Conservation (phyloP, 2,329 filamentous ascomycete genomes). For the Beauveria varroae region DNA sequence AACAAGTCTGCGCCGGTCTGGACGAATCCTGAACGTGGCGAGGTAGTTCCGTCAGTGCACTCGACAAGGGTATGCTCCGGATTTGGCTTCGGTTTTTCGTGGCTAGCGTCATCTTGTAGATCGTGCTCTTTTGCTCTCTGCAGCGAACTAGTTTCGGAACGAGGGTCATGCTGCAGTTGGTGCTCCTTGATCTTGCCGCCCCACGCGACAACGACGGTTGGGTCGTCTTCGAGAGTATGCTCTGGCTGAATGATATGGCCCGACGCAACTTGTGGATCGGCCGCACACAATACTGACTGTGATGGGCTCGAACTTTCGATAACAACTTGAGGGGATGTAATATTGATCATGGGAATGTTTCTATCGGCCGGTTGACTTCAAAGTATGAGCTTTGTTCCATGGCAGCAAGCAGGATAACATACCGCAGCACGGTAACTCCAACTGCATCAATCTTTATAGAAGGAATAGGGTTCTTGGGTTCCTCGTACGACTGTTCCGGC, state of each 20-base stretch:
- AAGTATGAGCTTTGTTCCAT: not conserved
- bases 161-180: not conserved
- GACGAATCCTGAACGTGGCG: not conserved
- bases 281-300: not conserved
- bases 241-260: slow-evolving; percentile 9
- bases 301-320: not conserved
- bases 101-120: not conserved
- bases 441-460: not conserved
- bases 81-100: not conserved
- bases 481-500: not conserved
- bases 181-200: slow-evolving; percentile 3
- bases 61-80: not conserved
- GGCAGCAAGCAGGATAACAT: not conserved
- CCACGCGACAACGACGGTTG: not conserved
- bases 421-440: not conserved
- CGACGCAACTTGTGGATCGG: slow-evolving; percentile 1
- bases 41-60: not conserved
- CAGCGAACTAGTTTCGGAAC: not conserved
- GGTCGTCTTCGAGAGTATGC: not conserved
- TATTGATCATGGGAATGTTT: slow-evolving; percentile 1
- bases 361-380: not conserved
- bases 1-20: not conserved
- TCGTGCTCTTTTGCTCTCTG: not conserved
- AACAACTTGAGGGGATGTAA: slow-evolving; percentile 3
- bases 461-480: not conserved